Evolutionary conservation across 345 rosid genomes (phyloP), one percentile per base, ranked within the genome.

Genomic region (Camelina sativa): DNA sequence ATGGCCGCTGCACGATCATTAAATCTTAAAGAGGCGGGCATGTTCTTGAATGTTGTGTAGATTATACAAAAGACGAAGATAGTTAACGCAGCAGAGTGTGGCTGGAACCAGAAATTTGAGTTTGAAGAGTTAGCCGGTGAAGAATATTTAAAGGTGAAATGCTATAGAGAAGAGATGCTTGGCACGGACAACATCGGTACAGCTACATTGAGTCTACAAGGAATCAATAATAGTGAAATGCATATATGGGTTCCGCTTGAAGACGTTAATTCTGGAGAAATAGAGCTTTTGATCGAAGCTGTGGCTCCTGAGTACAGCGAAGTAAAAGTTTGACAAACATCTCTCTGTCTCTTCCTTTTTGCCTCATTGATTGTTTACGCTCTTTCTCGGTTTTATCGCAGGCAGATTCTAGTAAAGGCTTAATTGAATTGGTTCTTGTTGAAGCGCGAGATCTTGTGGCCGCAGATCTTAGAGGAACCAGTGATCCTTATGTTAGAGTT

Each of bases 401-500:
- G 97, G 87, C 85, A 46, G 85, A 82, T 72, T 69, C 88, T n/a
- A 63, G 74, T 79, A 84, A 86, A 77, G 96, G 99, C 19, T 90
- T 86, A 91, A 80, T 95, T 46, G 99, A 90, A 85, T 86, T 95
- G 76, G 90, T 88, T 67, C 87, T 95, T 58, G 64, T 95, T 34
- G 97, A 95, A 82, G 99, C 90, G 1, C 89, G 76, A 75, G 99
- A 95, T 60, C 96, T 95, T 40, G 66, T 89, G 50, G 99, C 94
- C 5, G 99, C 97, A 7, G 99, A 95, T 89, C 82, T 95, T 70
- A 80, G 97, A 76, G 99, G 99, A 68, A 95, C 99, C 22, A 95
- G 99, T 65, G 99, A 95, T 82, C 99, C 99, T 73, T 95, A 90
- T 59, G 99, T 95, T 38, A 86, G 93, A 71, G 94, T 92, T 76